These are phyloP conservation scores for Helminthosporium solani DNA, from an alignment of 2,329 filamentous ascomycete species.

Conservation along the genomic window DNA sequence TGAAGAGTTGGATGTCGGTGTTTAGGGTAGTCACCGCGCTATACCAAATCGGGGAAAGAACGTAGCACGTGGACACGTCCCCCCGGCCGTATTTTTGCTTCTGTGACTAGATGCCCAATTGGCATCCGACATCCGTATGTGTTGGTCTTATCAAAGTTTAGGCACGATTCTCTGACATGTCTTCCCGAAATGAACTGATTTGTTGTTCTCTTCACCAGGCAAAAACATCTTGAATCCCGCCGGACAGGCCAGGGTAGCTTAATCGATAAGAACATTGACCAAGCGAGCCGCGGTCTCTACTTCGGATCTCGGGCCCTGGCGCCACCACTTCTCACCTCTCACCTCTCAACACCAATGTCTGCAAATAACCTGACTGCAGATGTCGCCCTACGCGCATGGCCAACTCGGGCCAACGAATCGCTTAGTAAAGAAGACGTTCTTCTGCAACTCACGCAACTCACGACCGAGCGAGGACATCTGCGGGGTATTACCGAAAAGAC, in stretches of 20 bases:
- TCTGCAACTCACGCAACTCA: constrained; percentile 76
- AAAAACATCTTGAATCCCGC: not conserved
- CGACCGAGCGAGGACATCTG: constrained; percentile 77
- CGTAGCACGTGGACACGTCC: constrained; percentile 7
- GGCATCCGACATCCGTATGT: no score
- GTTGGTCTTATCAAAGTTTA: no score
- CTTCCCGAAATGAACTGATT: no score
- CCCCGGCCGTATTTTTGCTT: no score
- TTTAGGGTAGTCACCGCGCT: not conserved
- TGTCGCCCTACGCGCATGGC: constrained; percentile 65
- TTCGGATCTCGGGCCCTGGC: not conserved
- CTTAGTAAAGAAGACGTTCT: constrained; percentile 57
- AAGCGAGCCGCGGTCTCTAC: constrained; percentile 13
- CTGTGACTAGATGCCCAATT: no score
- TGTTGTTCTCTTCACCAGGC: no score
- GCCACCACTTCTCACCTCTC: constrained; percentile 6
- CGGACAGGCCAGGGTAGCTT: constrained; percentile 18
- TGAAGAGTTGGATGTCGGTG: constrained; percentile 8
- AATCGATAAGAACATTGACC: constrained; percentile 24
- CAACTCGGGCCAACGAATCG: constrained; percentile 52
- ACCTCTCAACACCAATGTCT: constrained; percentile 22
- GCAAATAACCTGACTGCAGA: constrained; percentile 34
- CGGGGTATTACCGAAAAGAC: constrained; percentile 73
- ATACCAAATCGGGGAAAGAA: constrained; percentile 17
- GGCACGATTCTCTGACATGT: no score